These are phyloP conservation scores for Solanum chiquidenum DNA, from an alignment of 257 asterid genomes.

Conservation along the genomic window DNA sequence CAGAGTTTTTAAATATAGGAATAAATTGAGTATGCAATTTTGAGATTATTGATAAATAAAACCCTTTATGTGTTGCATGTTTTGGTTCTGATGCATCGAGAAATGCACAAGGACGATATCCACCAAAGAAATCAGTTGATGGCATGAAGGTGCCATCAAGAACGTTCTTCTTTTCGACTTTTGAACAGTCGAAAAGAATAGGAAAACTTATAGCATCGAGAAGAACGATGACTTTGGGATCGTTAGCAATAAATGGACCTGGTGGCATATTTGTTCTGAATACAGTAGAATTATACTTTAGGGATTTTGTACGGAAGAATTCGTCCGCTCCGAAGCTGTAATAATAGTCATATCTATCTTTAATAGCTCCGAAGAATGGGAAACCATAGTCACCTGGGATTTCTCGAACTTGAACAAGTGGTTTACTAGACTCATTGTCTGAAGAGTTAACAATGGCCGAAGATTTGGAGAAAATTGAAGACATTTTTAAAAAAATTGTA, in stretches of 20 bases:
- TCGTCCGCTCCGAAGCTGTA: conserved; percentile 35
- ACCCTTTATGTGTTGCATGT: conserved; percentile 36
- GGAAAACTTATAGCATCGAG: conserved; percentile 65
- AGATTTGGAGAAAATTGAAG: conserved; percentile 1
- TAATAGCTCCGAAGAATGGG: conserved; percentile 35
- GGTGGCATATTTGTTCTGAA: conserved; percentile 41
- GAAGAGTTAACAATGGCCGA: neutral
- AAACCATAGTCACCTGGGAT: conserved; percentile 40
- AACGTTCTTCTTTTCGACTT: conserved; percentile 50
- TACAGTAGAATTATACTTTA: conserved; percentile 39
- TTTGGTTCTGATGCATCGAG: conserved; percentile 51
- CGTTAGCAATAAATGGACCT: conserved; percentile 37
- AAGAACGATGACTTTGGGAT: conserved; percentile 30
- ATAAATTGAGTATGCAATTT: conserved; percentile 22
- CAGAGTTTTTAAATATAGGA: conserved; percentile 29
- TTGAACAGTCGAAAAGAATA: conserved; percentile 61
- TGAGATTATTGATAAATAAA: conserved; percentile 23
- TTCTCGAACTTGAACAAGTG: conserved; percentile 29
- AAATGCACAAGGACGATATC: conserved; percentile 60
- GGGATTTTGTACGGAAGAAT: conserved; percentile 29
- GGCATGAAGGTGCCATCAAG: conserved; percentile 84
- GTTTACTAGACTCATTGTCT: neutral
- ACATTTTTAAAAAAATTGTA: neutral
- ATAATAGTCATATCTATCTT: conserved; percentile 32
- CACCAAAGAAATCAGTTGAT: conserved; percentile 52